These are phyloP conservation scores for Phyllosticta citriasiana DNA, from an alignment of 2,329 filamentous ascomycete species.

Conservation along the genomic window DNA sequence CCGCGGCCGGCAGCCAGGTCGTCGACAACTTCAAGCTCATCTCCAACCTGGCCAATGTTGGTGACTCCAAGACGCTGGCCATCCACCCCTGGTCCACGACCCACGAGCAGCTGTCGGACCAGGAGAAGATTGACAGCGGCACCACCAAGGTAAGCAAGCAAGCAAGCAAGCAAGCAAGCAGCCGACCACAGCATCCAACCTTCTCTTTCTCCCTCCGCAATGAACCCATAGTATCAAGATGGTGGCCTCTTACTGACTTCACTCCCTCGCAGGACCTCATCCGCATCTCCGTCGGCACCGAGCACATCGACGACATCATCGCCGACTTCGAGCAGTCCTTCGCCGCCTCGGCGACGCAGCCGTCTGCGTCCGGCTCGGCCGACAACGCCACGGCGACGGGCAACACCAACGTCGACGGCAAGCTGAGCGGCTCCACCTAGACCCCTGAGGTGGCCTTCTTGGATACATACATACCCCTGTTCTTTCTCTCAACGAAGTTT, in stretches of 20 bases:
- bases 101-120: conserved; percentile 78
- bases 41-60: conserved; percentile 92
- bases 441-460: background rate
- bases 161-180: conserved; percentile 13
- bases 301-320: conserved; percentile 97
- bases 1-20: conserved; percentile 70
- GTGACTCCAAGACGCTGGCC: conserved; percentile 87
- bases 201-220: background rate
- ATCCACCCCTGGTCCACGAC: conserved; percentile 95
- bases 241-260: conserved; percentile 9
- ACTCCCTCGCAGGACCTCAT: conserved; percentile 61
- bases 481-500: background rate
- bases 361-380: conserved; percentile 23
- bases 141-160: conserved; percentile 57
- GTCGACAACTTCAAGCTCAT: conserved; percentile 94
- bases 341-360: conserved; percentile 43
- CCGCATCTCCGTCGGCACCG: conserved; percentile 87
- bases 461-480: background rate
- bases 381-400: conserved; percentile 24
- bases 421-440: conserved; percentile 14
- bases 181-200: too few relatives aligned
- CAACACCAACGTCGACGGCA: conserved; percentile 15
- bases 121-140: conserved; percentile 71
- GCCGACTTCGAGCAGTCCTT: conserved; percentile 92
- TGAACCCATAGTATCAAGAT: background rate